These are phyloP conservation scores for Bacidia rubella DNA, from an alignment of 495 filamentous ascomycete genomes.

Conservation along the genomic window DNA sequence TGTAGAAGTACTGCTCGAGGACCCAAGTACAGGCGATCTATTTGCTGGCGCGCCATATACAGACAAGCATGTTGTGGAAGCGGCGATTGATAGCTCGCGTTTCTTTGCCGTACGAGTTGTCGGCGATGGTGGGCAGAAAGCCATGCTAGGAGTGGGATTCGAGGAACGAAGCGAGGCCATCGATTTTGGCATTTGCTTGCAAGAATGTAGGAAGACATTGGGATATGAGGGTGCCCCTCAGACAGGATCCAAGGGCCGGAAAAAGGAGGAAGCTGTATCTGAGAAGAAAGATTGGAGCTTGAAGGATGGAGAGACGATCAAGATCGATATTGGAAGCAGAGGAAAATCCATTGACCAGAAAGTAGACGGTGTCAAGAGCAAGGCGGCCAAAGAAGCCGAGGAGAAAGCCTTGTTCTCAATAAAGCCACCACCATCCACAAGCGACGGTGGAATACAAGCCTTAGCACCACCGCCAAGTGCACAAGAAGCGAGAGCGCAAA, in stretches of 20 bases:
- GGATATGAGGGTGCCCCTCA: constrained; percentile 23
- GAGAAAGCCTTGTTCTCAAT: constrained; percentile 33
- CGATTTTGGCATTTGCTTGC: constrained; percentile 67
- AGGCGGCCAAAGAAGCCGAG: constrained; percentile 7
- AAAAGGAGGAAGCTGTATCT: constrained; percentile 18
- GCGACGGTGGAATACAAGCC: constrained; percentile 22
- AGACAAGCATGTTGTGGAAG: constrained; percentile 43
- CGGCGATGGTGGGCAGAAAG: constrained; percentile 53
- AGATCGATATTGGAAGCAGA: constrained; percentile 49
- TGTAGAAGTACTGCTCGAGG: constrained; percentile 62
- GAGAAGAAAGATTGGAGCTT: constrained; percentile 60
- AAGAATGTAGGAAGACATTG: constrained; percentile 51
- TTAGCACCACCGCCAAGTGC: constrained; percentile 16
- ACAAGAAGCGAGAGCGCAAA: constrained; percentile 23
- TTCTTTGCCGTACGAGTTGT: constrained; percentile 74
- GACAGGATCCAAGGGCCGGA: constrained; percentile 12
- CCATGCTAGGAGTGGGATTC: constrained; percentile 69
- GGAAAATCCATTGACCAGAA: constrained; percentile 13
- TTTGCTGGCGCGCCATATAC: constrained; percentile 73
- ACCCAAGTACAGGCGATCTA: constrained; percentile 50
- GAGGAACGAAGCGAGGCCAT: constrained; percentile 74
- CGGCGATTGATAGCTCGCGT: constrained; percentile 56
- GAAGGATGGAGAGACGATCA: constrained; percentile 77
- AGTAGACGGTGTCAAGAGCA: background rate
- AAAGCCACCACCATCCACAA: constrained; percentile 29